Conservation (phyloP, 2,329 filamentous ascomycete species). For the Aspergillus carbonarius region DNA sequence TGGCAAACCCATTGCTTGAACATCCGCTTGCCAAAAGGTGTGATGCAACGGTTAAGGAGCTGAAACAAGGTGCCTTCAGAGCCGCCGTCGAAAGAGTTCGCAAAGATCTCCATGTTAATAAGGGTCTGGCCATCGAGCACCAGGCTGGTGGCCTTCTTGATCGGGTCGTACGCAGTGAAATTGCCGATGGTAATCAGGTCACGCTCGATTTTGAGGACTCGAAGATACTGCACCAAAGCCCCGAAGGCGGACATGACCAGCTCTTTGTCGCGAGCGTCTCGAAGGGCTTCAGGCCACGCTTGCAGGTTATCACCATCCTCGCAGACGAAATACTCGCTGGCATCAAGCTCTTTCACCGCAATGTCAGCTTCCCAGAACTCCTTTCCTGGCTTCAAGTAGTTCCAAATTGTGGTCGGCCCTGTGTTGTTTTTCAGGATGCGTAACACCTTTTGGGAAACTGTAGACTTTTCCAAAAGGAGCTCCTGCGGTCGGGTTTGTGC, state of each 20-base stretch:
- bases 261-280: slow-evolving; percentile 73
- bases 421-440: slow-evolving; percentile 97
- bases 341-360: slow-evolving; percentile 76
- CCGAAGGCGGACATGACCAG: slow-evolving; percentile 87
- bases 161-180: slow-evolving; percentile 89
- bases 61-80: slow-evolving; percentile 83
- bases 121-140: slow-evolving; percentile 94
- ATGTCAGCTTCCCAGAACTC: slow-evolving; percentile 91
- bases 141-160: slow-evolving; percentile 82
- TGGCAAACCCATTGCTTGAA: slow-evolving; percentile 98
- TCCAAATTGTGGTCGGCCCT: slow-evolving; percentile 90
- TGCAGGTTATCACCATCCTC: slow-evolving; percentile 58
- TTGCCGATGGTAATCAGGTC: slow-evolving; percentile 86
- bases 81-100: slow-evolving; percentile 86
- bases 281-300: slow-evolving; percentile 75
- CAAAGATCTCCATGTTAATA: slow-evolving; percentile 96
- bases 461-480: slow-evolving; percentile 82
- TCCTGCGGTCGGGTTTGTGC: slow-evolving; percentile 89
- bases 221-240: slow-evolving; percentile 82
- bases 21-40: slow-evolving; percentile 93
- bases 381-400: slow-evolving; percentile 77
- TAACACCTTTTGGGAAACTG: slow-evolving; percentile 80
- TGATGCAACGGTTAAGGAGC: slow-evolving; percentile 90
- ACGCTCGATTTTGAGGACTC: slow-evolving; percentile 81
- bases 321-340: slow-evolving; percentile 72